A percentile compares a stretch with the other conserved stretches of the same genome.
Evolutionary conservation across 2,329 filamentous ascomycete genomes (phyloP).

Genomic region (Anthostomella pinea): DNA sequence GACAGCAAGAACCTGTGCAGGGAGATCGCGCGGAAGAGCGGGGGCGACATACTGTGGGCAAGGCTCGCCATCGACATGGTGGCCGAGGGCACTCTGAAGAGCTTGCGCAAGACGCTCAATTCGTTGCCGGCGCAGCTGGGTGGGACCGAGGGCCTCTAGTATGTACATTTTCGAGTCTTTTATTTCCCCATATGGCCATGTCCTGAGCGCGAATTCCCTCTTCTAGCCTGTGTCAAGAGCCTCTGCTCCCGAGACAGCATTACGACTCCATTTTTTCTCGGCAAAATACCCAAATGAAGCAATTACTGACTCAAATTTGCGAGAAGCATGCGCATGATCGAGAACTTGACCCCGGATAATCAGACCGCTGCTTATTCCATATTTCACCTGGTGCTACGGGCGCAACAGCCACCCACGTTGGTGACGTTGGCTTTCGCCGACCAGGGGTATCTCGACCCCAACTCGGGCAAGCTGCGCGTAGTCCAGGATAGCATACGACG

Average conservation of each 20-base stretch:
- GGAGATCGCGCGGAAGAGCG: constrained; percentile 27
- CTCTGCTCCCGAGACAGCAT: no score
- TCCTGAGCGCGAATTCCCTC: no score
- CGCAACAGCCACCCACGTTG: constrained; percentile 31
- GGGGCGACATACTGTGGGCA: constrained; percentile 31
- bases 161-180: no score
- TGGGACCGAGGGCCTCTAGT: constrained; percentile 31
- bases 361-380: constrained; percentile 28
- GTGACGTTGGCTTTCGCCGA: constrained; percentile 31
- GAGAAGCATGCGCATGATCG: constrained; percentile 33
- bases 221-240: no score
- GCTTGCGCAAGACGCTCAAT: constrained; percentile 26
- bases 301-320: no score
- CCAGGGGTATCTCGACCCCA: constrained; percentile 24
- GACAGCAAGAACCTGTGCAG: constrained; percentile 28
- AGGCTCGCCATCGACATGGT: constrained; percentile 32
- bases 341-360: constrained; percentile 26
- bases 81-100: constrained; percentile 29
- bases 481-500: constrained; percentile 19
- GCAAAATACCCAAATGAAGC: no score
- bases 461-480: constrained; percentile 23
- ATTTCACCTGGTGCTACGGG: constrained; percentile 29
- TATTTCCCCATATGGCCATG: no score
- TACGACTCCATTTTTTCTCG: no score
- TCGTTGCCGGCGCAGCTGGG: constrained; percentile 30